Conservation (phyloP, 768 basidiomycete species). For the Pleurotus ostreatus region DNA sequence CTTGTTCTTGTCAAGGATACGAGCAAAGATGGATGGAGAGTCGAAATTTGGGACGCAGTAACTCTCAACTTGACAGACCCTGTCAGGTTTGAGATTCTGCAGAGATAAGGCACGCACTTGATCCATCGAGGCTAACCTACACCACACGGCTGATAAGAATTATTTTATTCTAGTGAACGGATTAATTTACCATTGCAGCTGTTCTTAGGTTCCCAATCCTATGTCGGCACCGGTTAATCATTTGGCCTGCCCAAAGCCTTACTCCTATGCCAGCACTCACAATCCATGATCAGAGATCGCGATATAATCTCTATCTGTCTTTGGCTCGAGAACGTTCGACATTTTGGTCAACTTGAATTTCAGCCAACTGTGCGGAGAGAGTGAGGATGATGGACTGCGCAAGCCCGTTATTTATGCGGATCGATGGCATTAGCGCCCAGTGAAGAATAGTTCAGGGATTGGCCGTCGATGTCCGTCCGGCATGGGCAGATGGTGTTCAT, state of each 20-base stretch:
- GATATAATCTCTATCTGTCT: slow-evolving; percentile 59
- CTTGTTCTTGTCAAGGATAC: slow-evolving; percentile 84
- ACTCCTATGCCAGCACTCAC: slow-evolving; percentile 35
- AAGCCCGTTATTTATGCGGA: background rate
- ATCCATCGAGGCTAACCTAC: slow-evolving; percentile 72
- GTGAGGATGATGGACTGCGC: background rate
- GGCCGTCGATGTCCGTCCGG: slow-evolving; percentile 5
- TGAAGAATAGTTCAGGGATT: background rate
- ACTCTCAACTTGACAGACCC: slow-evolving; percentile 64
- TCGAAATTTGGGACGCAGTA: slow-evolving; percentile 94
- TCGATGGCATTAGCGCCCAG: background rate
- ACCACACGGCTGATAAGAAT: background rate
- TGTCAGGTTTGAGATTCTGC: background rate
- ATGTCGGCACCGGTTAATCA: slow-evolving; percentile 1
- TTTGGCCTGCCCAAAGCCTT: background rate
- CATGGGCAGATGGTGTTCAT: too few species aligned
- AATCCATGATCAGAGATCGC: slow-evolving; percentile 78
- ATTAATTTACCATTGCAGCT: slow-evolving; percentile 50
- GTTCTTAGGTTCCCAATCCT: slow-evolving; percentile 85
- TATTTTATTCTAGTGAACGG: background rate
- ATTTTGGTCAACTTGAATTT: slow-evolving; percentile 28
- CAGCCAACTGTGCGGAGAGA: background rate
- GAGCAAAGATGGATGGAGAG: slow-evolving; percentile 87
- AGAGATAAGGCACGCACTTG: slow-evolving; percentile 40
- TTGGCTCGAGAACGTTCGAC: slow-evolving; percentile 46